phyloP scores from a whole-genome alignment of 805 yeast species.

The Kodamaea hsintzibuensis region DNA sequence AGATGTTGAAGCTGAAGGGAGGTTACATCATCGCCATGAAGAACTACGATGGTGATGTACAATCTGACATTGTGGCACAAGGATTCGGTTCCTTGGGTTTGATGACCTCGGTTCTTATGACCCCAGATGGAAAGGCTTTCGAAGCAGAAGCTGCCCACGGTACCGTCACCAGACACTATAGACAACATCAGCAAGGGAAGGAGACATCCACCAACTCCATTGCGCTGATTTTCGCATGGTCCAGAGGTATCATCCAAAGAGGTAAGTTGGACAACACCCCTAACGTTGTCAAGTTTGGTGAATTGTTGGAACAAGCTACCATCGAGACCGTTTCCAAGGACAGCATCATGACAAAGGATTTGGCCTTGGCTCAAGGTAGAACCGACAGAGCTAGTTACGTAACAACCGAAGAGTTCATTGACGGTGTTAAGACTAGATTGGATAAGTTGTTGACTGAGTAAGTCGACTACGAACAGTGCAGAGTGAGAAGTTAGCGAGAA shows the following conservation, averaged over 20 bases:
- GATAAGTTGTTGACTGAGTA: constrained; percentile 29
- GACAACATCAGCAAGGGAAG: constrained; percentile 79
- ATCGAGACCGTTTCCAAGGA: constrained; percentile 72
- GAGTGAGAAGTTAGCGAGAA: too few relatives aligned
- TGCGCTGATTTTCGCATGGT: constrained; percentile 85
- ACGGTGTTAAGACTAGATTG: constrained; percentile 69
- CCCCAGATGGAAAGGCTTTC: constrained; percentile 85
- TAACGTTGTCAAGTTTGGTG: constrained; percentile 67
- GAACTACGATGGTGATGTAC: constrained; percentile 86
- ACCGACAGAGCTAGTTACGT: constrained; percentile 63
- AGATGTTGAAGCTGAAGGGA: constrained; percentile 82
- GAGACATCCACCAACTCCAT: constrained; percentile 84
- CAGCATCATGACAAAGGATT: constrained; percentile 80
- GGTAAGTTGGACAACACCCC: constrained; percentile 74
- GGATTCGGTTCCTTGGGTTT: constrained; percentile 84
- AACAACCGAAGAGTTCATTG: constrained; percentile 73
- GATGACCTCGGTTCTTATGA: constrained; percentile 80
- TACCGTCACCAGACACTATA: constrained; percentile 82
- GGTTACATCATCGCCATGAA: constrained; percentile 80
- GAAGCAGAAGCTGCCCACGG: constrained; percentile 90
- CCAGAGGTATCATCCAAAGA: constrained; percentile 82
- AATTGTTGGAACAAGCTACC: constrained; percentile 64
- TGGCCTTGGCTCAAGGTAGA: constrained; percentile 70
- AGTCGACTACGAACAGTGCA: not conserved
- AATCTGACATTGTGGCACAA: constrained; percentile 83